Evolutionary conservation across 2,329 filamentous ascomycete genomes (phyloP).

Genomic region (Botrytis pseudocinerea): DNA sequence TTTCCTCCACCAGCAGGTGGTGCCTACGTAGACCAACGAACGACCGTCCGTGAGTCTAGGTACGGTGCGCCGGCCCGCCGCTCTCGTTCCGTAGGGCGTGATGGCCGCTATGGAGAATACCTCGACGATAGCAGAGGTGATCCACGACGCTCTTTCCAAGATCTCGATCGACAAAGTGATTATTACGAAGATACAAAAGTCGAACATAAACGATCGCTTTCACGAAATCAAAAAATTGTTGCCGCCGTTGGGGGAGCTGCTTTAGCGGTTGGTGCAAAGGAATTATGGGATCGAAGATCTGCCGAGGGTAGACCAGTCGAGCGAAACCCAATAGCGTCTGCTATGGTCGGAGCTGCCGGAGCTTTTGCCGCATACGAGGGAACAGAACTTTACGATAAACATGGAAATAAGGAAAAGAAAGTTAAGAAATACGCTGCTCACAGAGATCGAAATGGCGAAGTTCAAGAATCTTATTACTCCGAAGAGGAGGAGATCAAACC

Average conservation of each 20-base stretch:
- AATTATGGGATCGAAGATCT: constrained; percentile 64
- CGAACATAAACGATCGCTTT: constrained; percentile 56
- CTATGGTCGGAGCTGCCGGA: constrained; percentile 63
- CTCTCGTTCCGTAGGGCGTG: constrained; percentile 63
- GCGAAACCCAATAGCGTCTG: constrained; percentile 60
- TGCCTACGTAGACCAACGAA: constrained; percentile 33
- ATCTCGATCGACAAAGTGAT: constrained; percentile 49
- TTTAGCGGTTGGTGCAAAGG: constrained; percentile 64
- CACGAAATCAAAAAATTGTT: constrained; percentile 65
- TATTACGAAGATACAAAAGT: constrained; percentile 53
- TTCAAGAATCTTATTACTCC: constrained; percentile 55
- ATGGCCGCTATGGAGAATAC: constrained; percentile 62
- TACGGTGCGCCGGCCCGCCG: constrained; percentile 50
- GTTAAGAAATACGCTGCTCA: constrained; percentile 56
- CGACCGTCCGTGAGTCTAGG: constrained; percentile 38
- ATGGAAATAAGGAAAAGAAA: constrained; percentile 43
- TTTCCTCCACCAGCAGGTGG: constrained; percentile 63
- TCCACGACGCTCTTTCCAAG: constrained; percentile 49
- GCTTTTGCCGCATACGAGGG: constrained; percentile 65
- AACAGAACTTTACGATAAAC: constrained; percentile 63
- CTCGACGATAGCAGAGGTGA: constrained; percentile 46
- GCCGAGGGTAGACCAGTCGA: constrained; percentile 50
- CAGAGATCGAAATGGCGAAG: constrained; percentile 54
- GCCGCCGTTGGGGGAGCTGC: constrained; percentile 66
- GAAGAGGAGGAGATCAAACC: constrained; percentile 55